A percentile compares a stretch with the other conserved stretches of the same genome.
phyloP scores from a whole-genome alignment of 768 basidiomycete genomes.

The Trametes villosa region DNA sequence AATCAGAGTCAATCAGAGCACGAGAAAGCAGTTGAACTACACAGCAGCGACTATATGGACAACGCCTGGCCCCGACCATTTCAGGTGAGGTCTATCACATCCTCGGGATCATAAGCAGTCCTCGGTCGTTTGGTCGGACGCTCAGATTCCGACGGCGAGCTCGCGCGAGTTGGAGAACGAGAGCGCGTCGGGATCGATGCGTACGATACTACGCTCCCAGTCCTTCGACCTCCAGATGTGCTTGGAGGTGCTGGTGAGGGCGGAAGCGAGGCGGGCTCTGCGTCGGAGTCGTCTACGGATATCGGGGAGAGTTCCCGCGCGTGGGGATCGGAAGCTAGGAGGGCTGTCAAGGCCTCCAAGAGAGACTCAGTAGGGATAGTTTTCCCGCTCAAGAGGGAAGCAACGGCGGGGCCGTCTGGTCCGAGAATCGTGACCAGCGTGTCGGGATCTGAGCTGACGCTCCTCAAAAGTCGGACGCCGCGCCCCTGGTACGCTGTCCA shows the following conservation, averaged over 20 bases:
- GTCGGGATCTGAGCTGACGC: background rate
- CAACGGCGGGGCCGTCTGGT: background rate
- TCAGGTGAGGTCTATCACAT: background rate
- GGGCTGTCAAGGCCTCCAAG: background rate
- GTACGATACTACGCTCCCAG: background rate
- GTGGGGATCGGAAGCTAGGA: background rate
- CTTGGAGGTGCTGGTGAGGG: background rate
- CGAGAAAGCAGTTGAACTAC: too few species aligned
- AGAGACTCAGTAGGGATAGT: background rate
- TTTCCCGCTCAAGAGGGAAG: background rate
- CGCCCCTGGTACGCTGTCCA: background rate
- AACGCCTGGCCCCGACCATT: background rate
- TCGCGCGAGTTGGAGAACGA: background rate
- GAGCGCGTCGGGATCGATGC: background rate
- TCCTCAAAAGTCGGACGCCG: background rate
- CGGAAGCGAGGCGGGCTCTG: background rate
- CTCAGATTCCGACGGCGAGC: background rate
- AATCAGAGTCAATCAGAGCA: too few species aligned
- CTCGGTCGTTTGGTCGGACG: background rate
- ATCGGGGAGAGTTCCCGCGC: too few species aligned
- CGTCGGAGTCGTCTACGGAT: background rate
- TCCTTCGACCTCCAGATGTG: too few species aligned
- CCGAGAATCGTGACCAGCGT: background rate
- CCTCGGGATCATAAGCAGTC: background rate
- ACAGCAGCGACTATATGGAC: too few species aligned